phyloP scores from a whole-genome alignment of 768 basidiomycete genomes.

The Collybia sordida region DNA sequence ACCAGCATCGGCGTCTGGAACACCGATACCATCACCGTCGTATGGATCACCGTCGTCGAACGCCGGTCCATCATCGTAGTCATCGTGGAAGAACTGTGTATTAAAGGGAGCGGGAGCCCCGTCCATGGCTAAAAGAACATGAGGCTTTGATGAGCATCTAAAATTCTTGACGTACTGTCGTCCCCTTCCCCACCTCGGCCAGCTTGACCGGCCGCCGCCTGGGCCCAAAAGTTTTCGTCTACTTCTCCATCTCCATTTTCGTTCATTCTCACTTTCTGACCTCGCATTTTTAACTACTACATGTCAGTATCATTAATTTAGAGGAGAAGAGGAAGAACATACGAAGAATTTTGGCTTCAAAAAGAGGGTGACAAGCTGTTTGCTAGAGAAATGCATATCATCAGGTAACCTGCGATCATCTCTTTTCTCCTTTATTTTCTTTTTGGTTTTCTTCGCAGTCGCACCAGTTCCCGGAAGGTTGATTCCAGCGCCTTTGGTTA shows the following conservation, averaged over 20 bases:
- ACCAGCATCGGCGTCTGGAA: slow-evolving; percentile 53
- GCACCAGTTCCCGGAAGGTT: slow-evolving; percentile 59
- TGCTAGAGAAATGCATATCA: slow-evolving; percentile 95
- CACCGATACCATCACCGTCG: slow-evolving; percentile 43
- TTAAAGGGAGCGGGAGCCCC: slow-evolving; percentile 78
- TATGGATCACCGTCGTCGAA: slow-evolving; percentile 58
- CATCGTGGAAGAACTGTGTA: slow-evolving; percentile 97
- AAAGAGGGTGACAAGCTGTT: slow-evolving; percentile 89
- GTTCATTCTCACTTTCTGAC: slow-evolving; percentile 57
- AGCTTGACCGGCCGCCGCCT: slow-evolving; percentile 84
- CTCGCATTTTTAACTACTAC: slow-evolving; percentile 84
- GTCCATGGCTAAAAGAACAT: slow-evolving; percentile 14
- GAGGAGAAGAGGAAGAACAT: slow-evolving; percentile 24
- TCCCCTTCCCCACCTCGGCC: slow-evolving; percentile 52
- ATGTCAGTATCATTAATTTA: slow-evolving; percentile 2
- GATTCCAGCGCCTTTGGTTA: slow-evolving; percentile 67
- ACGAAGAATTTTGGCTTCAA: slow-evolving; percentile 95
- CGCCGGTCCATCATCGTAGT: slow-evolving; percentile 76
- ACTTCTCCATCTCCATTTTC: slow-evolving; percentile 81
- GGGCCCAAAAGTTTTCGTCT: slow-evolving; percentile 97
- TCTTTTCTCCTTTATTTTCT: slow-evolving; percentile 57
- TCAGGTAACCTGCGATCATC: slow-evolving; percentile 85
- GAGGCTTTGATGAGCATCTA: neutral
- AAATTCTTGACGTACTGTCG: slow-evolving; percentile 43
- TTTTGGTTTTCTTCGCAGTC: slow-evolving; percentile 43